Conservation (phyloP, 2,329 filamentous ascomycete species). For the Celoporthe dispersa region DNA sequence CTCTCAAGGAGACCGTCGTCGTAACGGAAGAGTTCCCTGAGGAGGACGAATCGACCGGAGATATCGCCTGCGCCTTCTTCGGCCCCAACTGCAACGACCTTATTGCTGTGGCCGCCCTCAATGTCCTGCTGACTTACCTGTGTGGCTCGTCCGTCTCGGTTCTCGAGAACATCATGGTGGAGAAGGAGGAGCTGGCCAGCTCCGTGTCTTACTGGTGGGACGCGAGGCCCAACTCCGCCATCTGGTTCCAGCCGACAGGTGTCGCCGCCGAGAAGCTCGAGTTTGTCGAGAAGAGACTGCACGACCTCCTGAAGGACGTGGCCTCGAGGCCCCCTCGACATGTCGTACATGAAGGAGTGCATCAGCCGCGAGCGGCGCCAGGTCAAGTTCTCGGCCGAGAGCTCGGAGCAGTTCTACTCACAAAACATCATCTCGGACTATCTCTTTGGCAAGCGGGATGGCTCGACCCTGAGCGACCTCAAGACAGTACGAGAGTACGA, state of each 20-base stretch:
- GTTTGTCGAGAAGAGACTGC: conserved; percentile 82
- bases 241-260: conserved; percentile 84
- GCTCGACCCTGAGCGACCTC: conserved; percentile 71
- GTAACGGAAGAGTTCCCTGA: conserved; percentile 91
- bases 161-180: conserved; percentile 88
- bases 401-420: conserved; percentile 78
- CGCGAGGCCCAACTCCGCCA: conserved; percentile 77
- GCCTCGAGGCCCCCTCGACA: conserved; percentile 80
- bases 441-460: conserved; percentile 85
- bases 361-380: conserved; percentile 80
- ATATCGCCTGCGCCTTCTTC: conserved; percentile 84
- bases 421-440: conserved; percentile 90
- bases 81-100: conserved; percentile 80
- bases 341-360: conserved; percentile 88
- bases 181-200: conserved; percentile 90
- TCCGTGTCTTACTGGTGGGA: conserved; percentile 82
- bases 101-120: conserved; percentile 71
- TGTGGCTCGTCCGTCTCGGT: conserved; percentile 92
- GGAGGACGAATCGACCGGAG: conserved; percentile 91
- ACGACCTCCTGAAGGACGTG: conserved; percentile 81
- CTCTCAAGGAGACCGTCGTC: conserved; percentile 72
- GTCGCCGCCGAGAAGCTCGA: conserved; percentile 86
- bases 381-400: conserved; percentile 82
- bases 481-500: conserved; percentile 65
- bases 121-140: conserved; percentile 82